Conservation (phyloP, 331 rosid species). For the Quercus phellos region DNA sequence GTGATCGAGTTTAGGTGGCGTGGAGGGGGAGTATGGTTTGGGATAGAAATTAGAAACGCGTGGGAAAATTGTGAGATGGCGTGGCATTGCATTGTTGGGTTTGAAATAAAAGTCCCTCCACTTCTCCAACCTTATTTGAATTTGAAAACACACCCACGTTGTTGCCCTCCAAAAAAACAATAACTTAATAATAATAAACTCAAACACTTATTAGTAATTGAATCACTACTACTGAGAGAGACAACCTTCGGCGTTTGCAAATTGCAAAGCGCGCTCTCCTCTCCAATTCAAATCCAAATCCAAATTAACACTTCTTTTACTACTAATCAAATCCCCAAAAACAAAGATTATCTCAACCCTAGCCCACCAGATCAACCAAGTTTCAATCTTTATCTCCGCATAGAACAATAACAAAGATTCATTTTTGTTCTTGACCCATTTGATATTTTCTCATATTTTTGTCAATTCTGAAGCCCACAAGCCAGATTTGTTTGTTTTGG, state of each 20-base stretch:
- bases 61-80: neutral
- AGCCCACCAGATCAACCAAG: neutral
- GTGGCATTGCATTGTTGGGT: neutral
- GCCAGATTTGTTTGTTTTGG: constrained; percentile 3
- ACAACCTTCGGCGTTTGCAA: neutral
- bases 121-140: constrained; percentile 16
- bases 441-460: neutral
- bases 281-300: neutral
- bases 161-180: neutral
- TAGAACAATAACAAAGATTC: neutral
- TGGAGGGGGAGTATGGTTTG: too few relatives aligned
- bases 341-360: neutral
- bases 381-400: too few relatives aligned
- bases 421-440: constrained; percentile 1
- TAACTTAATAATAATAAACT: too few relatives aligned
- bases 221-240: neutral
- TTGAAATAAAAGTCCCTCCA: constrained; percentile 11
- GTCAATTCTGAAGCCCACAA: neutral
- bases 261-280: neutral
- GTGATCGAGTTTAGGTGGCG: too few relatives aligned
- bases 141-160: constrained; percentile 25
- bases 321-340: neutral
- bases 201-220: neutral
- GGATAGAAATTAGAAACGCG: neutral
- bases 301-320: neutral